A percentile compares a stretch with the other conserved stretches of the same genome.
phyloP scores from a whole-genome alignment of 345 rosid species.

The Acer saccharum region DNA sequence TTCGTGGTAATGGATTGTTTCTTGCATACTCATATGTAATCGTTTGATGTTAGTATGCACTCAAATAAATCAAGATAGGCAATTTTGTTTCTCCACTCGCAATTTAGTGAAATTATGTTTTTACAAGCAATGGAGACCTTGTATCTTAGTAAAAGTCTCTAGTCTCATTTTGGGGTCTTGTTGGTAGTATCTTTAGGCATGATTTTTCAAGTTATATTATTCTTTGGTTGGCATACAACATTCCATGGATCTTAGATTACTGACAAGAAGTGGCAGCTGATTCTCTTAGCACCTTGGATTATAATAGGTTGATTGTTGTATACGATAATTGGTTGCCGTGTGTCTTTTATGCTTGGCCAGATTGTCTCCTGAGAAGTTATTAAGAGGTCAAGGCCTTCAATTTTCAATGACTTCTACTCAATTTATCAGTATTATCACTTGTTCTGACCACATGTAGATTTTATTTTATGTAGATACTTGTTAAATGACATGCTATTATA shows the following conservation, averaged over 20 bases:
- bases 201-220: background rate
- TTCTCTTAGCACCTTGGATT: background rate
- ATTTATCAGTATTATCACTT: background rate
- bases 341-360: background rate
- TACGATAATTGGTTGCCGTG: background rate
- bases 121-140: background rate
- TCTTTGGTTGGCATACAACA: too few species aligned
- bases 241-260: background rate
- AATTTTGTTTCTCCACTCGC: background rate
- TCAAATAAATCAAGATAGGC: background rate
- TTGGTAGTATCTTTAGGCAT: background rate
- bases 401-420: background rate
- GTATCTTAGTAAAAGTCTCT: background rate
- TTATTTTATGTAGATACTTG: background rate
- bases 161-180: background rate
- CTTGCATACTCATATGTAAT: background rate
- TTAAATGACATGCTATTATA: background rate
- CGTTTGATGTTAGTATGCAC: background rate
- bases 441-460: too few species aligned
- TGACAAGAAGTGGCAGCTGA: background rate
- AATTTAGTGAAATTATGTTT: background rate
- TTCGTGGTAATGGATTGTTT: constrained; percentile 36
- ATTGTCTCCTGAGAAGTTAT: background rate
- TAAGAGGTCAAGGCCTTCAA: background rate
- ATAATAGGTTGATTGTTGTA: background rate